phyloP scores from a whole-genome alignment of 2,329 filamentous ascomycete genomes.

The Monascus ruber region DNA sequence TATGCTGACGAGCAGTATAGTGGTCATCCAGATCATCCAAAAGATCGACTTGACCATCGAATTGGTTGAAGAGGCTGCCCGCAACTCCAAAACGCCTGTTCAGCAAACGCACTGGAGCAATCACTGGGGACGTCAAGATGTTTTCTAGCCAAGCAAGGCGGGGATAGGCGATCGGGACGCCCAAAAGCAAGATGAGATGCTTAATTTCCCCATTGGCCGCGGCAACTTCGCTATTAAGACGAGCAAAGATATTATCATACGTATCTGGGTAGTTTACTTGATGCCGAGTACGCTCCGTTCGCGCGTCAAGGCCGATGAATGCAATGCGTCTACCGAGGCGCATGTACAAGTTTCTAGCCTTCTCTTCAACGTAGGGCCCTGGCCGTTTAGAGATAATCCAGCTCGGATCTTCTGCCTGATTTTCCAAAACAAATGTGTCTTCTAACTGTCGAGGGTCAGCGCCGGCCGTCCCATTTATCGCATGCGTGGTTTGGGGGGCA shows the following conservation, averaged over 20 bases:
- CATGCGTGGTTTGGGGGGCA: slow-evolving; percentile 44
- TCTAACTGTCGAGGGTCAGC: slow-evolving; percentile 60
- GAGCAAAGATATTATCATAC: slow-evolving; percentile 48
- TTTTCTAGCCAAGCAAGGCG: slow-evolving; percentile 96
- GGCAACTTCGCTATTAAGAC: slow-evolving; percentile 41
- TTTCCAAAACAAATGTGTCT: slow-evolving; percentile 58
- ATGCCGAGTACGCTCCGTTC: slow-evolving; percentile 71
- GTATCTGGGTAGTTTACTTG: slow-evolving; percentile 77
- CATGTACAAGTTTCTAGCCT: slow-evolving; percentile 50
- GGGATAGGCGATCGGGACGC: slow-evolving; percentile 58
- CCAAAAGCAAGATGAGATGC: slow-evolving; percentile 52
- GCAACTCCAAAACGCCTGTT: slow-evolving; percentile 83
- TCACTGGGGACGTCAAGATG: slow-evolving; percentile 72
- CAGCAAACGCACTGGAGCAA: slow-evolving; percentile 77
- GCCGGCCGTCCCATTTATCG: slow-evolving; percentile 39
- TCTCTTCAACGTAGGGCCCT: slow-evolving; percentile 55
- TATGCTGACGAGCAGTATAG: slow-evolving; percentile 86
- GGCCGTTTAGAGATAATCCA: slow-evolving; percentile 70
- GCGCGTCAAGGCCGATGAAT: slow-evolving; percentile 49
- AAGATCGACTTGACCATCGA: slow-evolving; percentile 64
- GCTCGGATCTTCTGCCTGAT: slow-evolving; percentile 50
- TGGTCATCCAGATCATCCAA: slow-evolving; percentile 57
- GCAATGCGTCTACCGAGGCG: slow-evolving; percentile 55
- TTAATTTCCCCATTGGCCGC: slow-evolving; percentile 46
- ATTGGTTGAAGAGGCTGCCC: slow-evolving; percentile 81